These are phyloP conservation scores for Malassezia equina DNA, from an alignment of 1,284 basidiomycete genomes.

Conservation along the genomic window DNA sequence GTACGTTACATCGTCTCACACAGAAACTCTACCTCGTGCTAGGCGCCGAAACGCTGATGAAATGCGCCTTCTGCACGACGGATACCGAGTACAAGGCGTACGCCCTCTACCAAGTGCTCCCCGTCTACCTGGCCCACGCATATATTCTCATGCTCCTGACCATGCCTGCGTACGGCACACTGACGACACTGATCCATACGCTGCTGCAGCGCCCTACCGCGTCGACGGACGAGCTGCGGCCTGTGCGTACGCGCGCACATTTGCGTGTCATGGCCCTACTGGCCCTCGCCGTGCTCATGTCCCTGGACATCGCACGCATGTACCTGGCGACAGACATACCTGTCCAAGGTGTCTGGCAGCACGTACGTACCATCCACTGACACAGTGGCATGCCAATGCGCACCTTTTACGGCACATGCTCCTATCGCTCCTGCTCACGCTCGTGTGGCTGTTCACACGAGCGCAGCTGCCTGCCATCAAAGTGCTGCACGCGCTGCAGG, in stretches of 20 bases:
- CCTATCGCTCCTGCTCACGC: neutral
- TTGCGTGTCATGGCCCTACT: neutral
- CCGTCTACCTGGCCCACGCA: neutral
- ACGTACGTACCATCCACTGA: neutral
- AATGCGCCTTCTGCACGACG: conserved; percentile 5
- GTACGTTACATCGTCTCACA: neutral
- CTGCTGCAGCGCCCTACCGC: neutral
- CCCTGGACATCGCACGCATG: neutral
- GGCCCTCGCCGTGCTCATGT: neutral
- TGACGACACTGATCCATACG: neutral
- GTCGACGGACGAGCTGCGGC: neutral
- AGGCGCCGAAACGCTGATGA: conserved; percentile 9
- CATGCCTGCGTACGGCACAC: neutral
- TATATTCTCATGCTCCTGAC: conserved; percentile 4
- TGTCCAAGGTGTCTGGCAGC: conserved; percentile 9
- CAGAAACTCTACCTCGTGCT: conserved; percentile 17
- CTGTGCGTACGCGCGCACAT: conserved; percentile 2
- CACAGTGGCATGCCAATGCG: conserved; percentile 15
- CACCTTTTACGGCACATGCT: conserved; percentile 11
- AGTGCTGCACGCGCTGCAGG: conserved; percentile 4
- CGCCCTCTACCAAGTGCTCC: neutral
- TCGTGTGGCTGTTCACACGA: neutral
- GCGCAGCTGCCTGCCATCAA: neutral
- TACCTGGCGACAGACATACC: neutral
- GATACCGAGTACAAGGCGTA: conserved; percentile 6